A percentile compares a stretch with the other conserved stretches of the same genome.
phyloP scores from a whole-genome alignment of 257 asterid genomes.

The Fraxinus americana region DNA sequence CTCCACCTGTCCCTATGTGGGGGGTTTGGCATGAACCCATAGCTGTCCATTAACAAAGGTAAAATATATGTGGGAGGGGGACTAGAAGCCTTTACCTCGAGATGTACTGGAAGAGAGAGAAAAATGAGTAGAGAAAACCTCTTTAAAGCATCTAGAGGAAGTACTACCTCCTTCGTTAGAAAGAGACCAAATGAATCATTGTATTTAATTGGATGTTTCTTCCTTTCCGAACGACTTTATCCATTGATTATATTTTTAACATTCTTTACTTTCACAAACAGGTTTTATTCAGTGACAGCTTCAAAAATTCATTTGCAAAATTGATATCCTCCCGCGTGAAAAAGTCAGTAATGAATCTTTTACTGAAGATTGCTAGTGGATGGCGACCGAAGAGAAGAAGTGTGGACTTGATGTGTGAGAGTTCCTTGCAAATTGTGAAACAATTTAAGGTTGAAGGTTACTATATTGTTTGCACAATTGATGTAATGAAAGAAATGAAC shows the following conservation, averaged over 20 bases:
- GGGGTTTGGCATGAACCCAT: no score
- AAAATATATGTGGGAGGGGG: no score
- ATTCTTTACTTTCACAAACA: constrained; percentile 12
- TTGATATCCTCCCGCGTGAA: constrained; percentile 36
- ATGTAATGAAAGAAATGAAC: constrained; percentile 41
- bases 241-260: background rate
- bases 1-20: no score
- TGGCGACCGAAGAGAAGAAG: constrained; percentile 67
- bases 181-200: background rate
- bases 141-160: no score
- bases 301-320: constrained; percentile 52
- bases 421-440: constrained; percentile 49
- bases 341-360: constrained; percentile 38
- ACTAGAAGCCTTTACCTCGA: no score
- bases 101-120: no score
- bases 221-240: background rate
- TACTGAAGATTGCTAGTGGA: constrained; percentile 66
- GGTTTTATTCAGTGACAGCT: constrained; percentile 66
- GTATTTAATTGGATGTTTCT: background rate
- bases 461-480: constrained; percentile 55
- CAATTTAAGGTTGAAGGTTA: constrained; percentile 53
- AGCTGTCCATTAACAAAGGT: no score
- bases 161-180: background rate
- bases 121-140: no score
- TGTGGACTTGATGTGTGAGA: constrained; percentile 48